A percentile compares a stretch with the other conserved stretches of the same genome.
Conservation (phyloP, 768 basidiomycete species). For the Pluteus cervinus region DNA sequence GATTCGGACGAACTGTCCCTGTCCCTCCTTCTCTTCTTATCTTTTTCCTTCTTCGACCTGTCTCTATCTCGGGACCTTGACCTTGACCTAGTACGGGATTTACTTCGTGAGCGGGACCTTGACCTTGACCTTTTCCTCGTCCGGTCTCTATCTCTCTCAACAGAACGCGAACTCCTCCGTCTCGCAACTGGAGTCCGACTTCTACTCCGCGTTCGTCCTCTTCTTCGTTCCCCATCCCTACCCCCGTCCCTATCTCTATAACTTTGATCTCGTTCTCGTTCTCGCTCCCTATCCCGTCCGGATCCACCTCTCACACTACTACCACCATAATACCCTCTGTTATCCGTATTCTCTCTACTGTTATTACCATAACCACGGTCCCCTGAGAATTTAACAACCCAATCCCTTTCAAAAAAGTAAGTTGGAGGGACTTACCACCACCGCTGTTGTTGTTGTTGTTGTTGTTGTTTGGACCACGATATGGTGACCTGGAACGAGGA, state of each 20-base stretch:
- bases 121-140: slow-evolving; percentile 14
- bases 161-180: slow-evolving; percentile 4
- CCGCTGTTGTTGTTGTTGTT: no score
- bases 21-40: slow-evolving; percentile 9
- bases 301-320: no score
- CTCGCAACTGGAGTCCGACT: slow-evolving; percentile 11
- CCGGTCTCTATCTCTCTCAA: slow-evolving; percentile 6
- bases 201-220: background rate
- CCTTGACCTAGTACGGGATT: slow-evolving; percentile 21
- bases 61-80: slow-evolving; percentile 28
- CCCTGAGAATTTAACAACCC: no score
- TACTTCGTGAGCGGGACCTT: slow-evolving; percentile 15
- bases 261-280: slow-evolving; percentile 5
- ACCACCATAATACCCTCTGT: no score
- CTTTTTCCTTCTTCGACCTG: no score
- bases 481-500: no score
- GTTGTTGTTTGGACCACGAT: no score
- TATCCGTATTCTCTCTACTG: no score
- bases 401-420: no score
- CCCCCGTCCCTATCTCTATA: slow-evolving; percentile 4
- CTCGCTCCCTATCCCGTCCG: no score
- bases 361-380: no score
- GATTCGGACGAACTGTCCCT: slow-evolving; percentile 30
- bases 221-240: background rate
- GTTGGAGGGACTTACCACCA: no score